Evolutionary conservation across 108 stramenopile genomes (phyloP).

Genomic region (Fragilaria crotonensis): DNA sequence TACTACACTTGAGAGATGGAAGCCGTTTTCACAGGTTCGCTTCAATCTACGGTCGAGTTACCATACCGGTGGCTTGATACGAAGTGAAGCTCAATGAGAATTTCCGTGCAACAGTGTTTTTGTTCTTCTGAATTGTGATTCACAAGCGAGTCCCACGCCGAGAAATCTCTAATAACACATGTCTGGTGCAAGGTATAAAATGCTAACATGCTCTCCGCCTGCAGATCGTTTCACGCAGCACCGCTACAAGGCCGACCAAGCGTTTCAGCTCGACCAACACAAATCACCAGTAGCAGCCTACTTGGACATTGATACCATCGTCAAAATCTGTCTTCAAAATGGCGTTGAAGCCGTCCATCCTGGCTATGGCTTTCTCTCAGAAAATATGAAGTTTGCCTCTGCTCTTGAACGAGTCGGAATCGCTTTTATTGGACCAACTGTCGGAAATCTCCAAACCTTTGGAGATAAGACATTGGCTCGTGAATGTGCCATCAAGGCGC

Average conservation of each 20-base stretch:
- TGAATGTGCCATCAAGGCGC: constrained; percentile 64
- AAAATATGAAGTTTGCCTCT: constrained; percentile 79
- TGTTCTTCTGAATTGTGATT: too few species aligned
- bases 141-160: too few species aligned
- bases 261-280: constrained; percentile 37
- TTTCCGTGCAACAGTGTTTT: too few species aligned
- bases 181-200: too few species aligned
- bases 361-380: constrained; percentile 89
- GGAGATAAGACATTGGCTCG: constrained; percentile 94
- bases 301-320: constrained; percentile 78
- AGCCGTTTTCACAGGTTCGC: too few species aligned
- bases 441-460: constrained; percentile 70
- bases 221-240: constrained; percentile 93
- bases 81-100: too few species aligned
- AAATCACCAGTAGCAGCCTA: constrained; percentile 90
- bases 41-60: too few species aligned
- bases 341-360: constrained; percentile 85
- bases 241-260: constrained; percentile 94
- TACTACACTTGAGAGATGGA: too few species aligned
- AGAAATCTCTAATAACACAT: too few species aligned
- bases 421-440: constrained; percentile 91
- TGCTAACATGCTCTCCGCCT: too few species aligned
- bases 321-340: constrained; percentile 73
- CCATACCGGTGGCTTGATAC: too few species aligned
- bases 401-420: constrained; percentile 67